Base-by-base conservation (phyloP, 1,284 basidiomycete genomes). In the Pseudozyma hubeiensis region DNA sequence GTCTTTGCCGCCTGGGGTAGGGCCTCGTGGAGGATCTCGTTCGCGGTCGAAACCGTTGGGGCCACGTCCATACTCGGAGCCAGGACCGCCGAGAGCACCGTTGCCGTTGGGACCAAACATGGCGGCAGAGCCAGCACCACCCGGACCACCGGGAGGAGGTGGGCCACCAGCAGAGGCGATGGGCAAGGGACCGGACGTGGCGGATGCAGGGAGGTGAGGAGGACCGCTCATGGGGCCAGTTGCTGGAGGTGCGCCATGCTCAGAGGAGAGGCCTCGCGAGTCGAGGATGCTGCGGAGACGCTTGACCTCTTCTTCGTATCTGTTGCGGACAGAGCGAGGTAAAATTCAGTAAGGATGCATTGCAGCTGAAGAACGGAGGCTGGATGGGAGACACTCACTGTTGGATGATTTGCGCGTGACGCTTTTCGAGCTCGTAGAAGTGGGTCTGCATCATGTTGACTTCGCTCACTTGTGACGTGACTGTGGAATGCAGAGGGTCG, bases 351-450 rank as follows among this genome's bases (percentile, higher is more conserved):
- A 31, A 3, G 11, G 33, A 14, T 41, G 19, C 48, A 41, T 16
- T 7, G 14, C 37, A 19, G 40, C 17, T 45, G 35, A 37, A 2
- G 35, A 9, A 14, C 8, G 35, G 8, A 10, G 1, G 35, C 6
- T n/a, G 14, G 4, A 19, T 6, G 13, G n/a, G 24, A 47, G 10
- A 52, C 7, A 85, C 87, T 73, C 54, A 87, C 85, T 90, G 88
- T 77, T 89, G 87, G 45, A 91, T 88, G 69, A 91, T 88, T 83
- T 90, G 90, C 63, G 87, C 87, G 75, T 93, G 91, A 64, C 90
- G 88, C 16, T 88, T 87, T 80, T 93, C 92, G 56, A 93, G 89
- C 60, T 93, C 91, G 81, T 91, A 91, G 37, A 93, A 87, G 48
- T 90, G 89, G 80, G 91, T 80, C 58, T 80, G 78, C 75, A 81